Conservation (phyloP, 2,329 filamentous ascomycete genomes). For the Alternaria hordeiaustralica region DNA sequence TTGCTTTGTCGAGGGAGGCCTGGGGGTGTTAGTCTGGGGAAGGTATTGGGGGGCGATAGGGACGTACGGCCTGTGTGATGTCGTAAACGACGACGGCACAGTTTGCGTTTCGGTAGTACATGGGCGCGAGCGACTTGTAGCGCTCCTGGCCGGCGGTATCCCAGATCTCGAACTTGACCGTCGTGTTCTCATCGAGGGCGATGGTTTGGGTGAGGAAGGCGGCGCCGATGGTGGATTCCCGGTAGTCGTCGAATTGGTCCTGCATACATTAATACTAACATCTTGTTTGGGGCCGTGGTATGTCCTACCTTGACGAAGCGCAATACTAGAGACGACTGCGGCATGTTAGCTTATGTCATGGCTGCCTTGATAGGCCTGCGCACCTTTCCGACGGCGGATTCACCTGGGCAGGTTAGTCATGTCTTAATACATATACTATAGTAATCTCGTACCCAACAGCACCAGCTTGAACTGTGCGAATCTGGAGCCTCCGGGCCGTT, state of each 20-base stretch:
- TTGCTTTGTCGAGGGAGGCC: conserved; percentile 98
- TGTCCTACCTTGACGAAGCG: conserved; percentile 90
- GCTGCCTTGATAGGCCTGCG: conserved; percentile 37
- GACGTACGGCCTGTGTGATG: conserved; percentile 94
- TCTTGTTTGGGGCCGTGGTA: no score
- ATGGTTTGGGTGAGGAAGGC: conserved; percentile 99
- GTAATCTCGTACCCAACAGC: conserved; percentile 76
- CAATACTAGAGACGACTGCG: conserved; percentile 91
- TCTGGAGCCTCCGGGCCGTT: conserved; percentile 69
- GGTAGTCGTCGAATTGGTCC: conserved; percentile 99
- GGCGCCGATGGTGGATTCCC: conserved; percentile 97
- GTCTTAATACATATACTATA: background rate
- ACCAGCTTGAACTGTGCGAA: conserved; percentile 99
- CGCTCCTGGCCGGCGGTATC: conserved; percentile 92
- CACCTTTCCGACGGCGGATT: conserved; percentile 99
- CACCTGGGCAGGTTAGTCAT: conserved; percentile 67
- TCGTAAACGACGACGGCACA: conserved; percentile 99
- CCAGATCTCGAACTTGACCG: conserved; percentile 99
- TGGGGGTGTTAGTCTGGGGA: conserved; percentile 51
- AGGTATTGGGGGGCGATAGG: background rate
- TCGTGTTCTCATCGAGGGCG: conserved; percentile 95
- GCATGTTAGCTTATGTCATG: conserved; percentile 36
- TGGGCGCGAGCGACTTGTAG: conserved; percentile 97
- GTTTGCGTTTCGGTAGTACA: conserved; percentile 99
- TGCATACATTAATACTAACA: conserved; percentile 47